Evolutionary conservation across 805 yeast genomes (phyloP).

Genomic region (Zygosaccharomyces rouxii): DNA sequence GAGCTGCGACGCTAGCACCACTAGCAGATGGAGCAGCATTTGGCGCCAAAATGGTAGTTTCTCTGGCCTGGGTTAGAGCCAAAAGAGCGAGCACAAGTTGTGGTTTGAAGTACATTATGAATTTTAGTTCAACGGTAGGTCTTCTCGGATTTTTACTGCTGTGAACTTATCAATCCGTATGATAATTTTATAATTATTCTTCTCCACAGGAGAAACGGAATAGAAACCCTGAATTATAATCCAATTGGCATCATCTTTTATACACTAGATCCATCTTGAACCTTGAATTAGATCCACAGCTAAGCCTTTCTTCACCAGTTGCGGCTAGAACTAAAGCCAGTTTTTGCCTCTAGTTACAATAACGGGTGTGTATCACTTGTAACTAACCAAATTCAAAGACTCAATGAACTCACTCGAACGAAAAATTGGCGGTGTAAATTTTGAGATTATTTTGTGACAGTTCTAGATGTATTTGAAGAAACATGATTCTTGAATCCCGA

Average conservation of each 20-base stretch:
- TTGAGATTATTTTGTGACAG: background rate
- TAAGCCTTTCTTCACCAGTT: background rate
- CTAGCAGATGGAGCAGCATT: background rate
- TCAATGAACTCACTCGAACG: background rate
- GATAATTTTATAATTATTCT: background rate
- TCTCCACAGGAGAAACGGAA: background rate
- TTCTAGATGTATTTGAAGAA: background rate
- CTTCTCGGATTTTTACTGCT: background rate
- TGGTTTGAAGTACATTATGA: slow-evolving; percentile 3
- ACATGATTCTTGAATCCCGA: background rate
- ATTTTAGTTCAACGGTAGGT: background rate
- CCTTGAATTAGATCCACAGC: background rate
- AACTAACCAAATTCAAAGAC: background rate
- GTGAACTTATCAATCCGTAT: background rate
- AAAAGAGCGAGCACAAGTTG: slow-evolving; percentile 2
- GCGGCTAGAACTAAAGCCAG: background rate
- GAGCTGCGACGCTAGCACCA: background rate
- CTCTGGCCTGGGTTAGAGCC: background rate
- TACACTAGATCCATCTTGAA: background rate
- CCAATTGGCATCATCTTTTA: background rate
- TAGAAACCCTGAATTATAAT: background rate
- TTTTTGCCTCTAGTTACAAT: background rate
- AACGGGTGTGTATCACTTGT: background rate
- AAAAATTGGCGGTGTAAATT: background rate
- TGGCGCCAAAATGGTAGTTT: background rate